Conservation (phyloP, 164 flowering plant species). For the Annona cherimola region DNA sequence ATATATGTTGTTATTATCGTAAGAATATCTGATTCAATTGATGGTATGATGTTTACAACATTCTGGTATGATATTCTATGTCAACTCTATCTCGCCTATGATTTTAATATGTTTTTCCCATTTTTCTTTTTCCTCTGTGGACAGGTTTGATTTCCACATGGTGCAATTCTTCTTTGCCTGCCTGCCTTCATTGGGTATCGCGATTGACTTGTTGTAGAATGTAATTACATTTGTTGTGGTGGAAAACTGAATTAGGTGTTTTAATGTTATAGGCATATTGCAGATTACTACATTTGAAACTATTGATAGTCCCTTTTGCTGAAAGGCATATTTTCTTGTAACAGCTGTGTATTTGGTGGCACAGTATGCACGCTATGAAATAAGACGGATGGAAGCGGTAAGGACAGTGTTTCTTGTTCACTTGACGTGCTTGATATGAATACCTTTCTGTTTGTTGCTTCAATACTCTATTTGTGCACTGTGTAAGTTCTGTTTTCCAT, state of each 20-base stretch:
- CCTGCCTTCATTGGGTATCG: constrained; percentile 91
- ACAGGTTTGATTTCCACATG: constrained; percentile 89
- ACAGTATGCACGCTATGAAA: constrained; percentile 81
- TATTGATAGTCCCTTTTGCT: constrained; percentile 11
- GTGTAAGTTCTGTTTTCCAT: no score
- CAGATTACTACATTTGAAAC: constrained; percentile 3
- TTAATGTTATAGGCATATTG: not conserved
- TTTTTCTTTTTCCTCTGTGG: constrained; percentile 8
- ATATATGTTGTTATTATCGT: not conserved
- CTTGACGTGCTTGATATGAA: not conserved
- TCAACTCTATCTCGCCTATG: not conserved
- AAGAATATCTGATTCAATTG: not conserved
- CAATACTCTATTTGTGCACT: no score
- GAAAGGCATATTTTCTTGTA: constrained; percentile 18
- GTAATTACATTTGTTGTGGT: not conserved
- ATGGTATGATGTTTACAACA: not conserved
- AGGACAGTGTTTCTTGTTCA: constrained; percentile 10
- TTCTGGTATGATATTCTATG: not conserved
- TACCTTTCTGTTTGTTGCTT: not conserved
- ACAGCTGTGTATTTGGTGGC: constrained; percentile 93
- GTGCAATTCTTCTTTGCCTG: constrained; percentile 82
- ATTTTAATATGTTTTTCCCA: no score
- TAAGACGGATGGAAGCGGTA: constrained; percentile 84
- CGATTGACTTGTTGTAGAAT: not conserved
- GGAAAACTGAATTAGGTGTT: not conserved